Evolutionary conservation across 768 basidiomycete genomes (phyloP), one percentile per base, ranked within the genome.

Genomic region (Kockovaella imperatae): DNA sequence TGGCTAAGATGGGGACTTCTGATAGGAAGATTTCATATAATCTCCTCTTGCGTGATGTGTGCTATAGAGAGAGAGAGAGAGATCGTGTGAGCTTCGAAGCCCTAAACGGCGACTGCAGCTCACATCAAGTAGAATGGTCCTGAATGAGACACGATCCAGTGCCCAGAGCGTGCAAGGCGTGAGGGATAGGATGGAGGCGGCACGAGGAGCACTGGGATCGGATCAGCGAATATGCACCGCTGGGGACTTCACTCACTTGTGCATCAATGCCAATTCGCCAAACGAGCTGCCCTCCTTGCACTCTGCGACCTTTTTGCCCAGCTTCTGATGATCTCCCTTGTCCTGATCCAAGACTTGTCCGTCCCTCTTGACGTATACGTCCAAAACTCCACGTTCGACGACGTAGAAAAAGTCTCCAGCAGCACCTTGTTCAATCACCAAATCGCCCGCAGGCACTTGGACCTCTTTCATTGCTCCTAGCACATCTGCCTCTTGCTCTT

Each of bases 391-490:
- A 35, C 79, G 77, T 73, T 97, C 95, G 55, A 97, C 89, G 45
- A 96, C 87, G 72, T 99, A 99, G 71, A 96, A 97, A 73, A 83
- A 90, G 62, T 96, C 91, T 45, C 95, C 95, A 17, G 87, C 86
- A 58, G 95, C 91, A 39, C 95, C 95, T 71, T 99, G 95, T 42
- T 86, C 80, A 59, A 99, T 96, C 53, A 99, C 83, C n/a, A 91
- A 83, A 57, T 90, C 83, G 53, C 83, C 83, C 53, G 79, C 75
- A 25, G 72, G 74, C 13, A 87, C 81, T 5, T 72, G 75, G 38
- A 81, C 78, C 73, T 99, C 95, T 69, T 84, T 84, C 91, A 99
- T 97, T 21, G 95, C 95, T 47, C 84, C 85, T 20, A 97, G 75
- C 17, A 91, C 93, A 36, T 90, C 89, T 0, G 80, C 80, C 71